Evolutionary conservation across 352 stramenopile genomes (phyloP).

Genomic region (Phytophthora pseudosyringae): DNA sequence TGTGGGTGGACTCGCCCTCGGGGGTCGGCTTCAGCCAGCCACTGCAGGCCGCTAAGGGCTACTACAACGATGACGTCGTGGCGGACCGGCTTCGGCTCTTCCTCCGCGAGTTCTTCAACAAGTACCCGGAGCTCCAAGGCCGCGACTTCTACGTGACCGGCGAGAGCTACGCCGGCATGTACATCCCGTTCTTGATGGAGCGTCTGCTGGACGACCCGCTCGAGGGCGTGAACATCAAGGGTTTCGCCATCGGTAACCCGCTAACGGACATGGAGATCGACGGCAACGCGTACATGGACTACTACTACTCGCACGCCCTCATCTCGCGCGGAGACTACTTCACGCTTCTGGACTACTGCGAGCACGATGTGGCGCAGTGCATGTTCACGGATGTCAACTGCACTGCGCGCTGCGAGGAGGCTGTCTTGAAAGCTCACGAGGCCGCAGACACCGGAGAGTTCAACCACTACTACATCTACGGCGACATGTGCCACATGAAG

Average conservation of each 20-base stretch:
- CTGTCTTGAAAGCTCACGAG: slow-evolving; percentile 47
- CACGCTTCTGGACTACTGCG: slow-evolving; percentile 56
- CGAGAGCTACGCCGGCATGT: slow-evolving; percentile 90
- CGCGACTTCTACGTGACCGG: slow-evolving; percentile 88
- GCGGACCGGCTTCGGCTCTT: slow-evolving; percentile 64
- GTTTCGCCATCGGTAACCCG: slow-evolving; percentile 79
- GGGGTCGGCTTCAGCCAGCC: slow-evolving; percentile 85
- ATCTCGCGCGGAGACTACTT: slow-evolving; percentile 70
- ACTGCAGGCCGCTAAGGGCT: slow-evolving; percentile 44
- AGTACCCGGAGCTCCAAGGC: slow-evolving; percentile 70
- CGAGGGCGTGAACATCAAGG: slow-evolving; percentile 56
- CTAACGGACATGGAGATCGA: slow-evolving; percentile 75
- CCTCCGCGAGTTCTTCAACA: slow-evolving; percentile 74
- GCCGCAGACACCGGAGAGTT: slow-evolving; percentile 51
- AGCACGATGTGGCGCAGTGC: slow-evolving; percentile 59
- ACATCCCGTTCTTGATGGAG: slow-evolving; percentile 85
- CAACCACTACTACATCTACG: slow-evolving; percentile 80
- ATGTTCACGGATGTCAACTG: slow-evolving; percentile 66
- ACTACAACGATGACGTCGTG: slow-evolving; percentile 76
- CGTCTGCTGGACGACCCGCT: slow-evolving; percentile 62
- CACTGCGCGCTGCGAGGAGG: slow-evolving; percentile 49
- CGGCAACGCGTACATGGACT: slow-evolving; percentile 73
- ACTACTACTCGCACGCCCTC: slow-evolving; percentile 82
- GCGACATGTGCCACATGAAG: slow-evolving; percentile 66
- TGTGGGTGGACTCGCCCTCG: slow-evolving; percentile 91